Conservation (phyloP, 139 green algal genomes). For the Closterium sp. region DNA sequence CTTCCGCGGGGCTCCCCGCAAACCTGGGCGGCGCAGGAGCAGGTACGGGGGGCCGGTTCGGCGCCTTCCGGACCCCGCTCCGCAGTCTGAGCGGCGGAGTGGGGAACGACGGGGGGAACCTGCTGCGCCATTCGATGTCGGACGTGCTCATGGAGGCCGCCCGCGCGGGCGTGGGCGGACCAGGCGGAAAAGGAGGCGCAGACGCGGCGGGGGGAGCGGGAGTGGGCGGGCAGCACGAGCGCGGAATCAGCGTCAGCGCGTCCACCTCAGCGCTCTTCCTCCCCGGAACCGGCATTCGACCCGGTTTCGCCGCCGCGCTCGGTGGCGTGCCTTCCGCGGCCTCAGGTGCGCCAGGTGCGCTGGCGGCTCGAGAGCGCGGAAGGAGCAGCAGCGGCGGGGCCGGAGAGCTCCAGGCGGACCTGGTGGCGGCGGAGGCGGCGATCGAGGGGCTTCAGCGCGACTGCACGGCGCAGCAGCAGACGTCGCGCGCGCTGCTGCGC, state of each 20-base stretch:
- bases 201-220: too few relatives aligned
- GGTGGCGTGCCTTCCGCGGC: background rate
- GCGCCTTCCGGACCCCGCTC: background rate
- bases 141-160: background rate
- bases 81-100: background rate
- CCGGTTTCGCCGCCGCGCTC: background rate
- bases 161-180: too few relatives aligned
- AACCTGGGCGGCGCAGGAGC: background rate
- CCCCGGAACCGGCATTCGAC: background rate
- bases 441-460: conserved; percentile 38
- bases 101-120: background rate
- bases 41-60: background rate
- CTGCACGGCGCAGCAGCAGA: conserved; percentile 3
- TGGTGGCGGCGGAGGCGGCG: conserved; percentile 33
- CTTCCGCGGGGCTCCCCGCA: background rate
- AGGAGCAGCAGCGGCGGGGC: background rate
- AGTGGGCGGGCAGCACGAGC: background rate
- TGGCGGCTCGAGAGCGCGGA: background rate
- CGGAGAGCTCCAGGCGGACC: conserved; percentile 22
- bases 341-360: background rate
- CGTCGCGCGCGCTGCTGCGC: conserved; percentile 10
- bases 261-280: background rate
- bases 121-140: background rate
- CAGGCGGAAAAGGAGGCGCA: background rate
- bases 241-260: background rate